These are phyloP conservation scores for Solanum boliviense DNA, from an alignment of 257 asterid species.

Conservation along the genomic window DNA sequence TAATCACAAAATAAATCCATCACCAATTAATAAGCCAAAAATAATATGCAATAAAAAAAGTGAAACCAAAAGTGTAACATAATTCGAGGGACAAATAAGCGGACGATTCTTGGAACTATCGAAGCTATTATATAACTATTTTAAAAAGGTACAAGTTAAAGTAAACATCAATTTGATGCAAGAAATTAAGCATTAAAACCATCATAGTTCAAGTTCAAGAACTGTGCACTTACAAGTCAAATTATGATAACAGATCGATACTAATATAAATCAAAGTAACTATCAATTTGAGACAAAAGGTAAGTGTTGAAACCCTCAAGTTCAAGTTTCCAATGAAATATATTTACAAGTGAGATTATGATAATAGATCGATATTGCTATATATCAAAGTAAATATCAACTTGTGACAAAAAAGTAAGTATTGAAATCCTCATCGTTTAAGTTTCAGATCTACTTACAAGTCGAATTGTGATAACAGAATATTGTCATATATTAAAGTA, in stretches of 20 bases:
- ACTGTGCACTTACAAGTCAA: neutral
- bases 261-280: neutral
- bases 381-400: neutral
- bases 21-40: neutral
- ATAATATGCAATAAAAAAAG: neutral
- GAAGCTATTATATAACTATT: too few relatives aligned
- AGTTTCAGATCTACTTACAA: neutral
- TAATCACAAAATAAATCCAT: neutral
- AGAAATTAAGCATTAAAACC: neutral
- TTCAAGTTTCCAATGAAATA: neutral
- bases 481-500: neutral
- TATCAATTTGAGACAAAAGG: neutral
- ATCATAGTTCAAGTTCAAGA: neutral
- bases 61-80: neutral
- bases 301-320: neutral
- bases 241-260: neutral
- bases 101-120: too few relatives aligned
- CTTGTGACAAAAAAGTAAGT: neutral
- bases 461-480: neutral
- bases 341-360: neutral
- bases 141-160: neutral
- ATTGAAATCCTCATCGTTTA: neutral
- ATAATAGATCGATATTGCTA: neutral
- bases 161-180: neutral
- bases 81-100: neutral